Base-by-base conservation (phyloP, 768 basidiomycete genomes). In the Termitomyces sp. region DNA sequence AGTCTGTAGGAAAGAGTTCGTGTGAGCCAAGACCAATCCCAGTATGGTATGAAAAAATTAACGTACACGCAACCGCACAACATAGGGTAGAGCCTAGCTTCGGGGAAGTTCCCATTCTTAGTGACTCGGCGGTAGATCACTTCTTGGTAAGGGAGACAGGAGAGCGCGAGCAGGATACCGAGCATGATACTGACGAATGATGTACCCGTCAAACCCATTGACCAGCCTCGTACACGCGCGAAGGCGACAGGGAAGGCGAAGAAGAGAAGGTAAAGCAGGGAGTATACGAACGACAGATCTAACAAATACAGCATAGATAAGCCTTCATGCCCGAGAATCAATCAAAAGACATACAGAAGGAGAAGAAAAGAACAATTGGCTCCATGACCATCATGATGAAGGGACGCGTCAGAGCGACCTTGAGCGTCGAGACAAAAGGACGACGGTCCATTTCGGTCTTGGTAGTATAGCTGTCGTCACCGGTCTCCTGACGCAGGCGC, bases 251-350 rank as follows among this genome's bases (percentile, higher is more conserved):
- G 77, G 66, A 76, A 75, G 0, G 74, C 76, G 46, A 73, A 73
- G 67, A 78, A 77, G 35, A 76, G 62, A 11, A 76, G 64, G 61
- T 78, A 79, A 2, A 79, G 63, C 9, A 77, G 60, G 30, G 73
- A 70, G 62, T 76, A 79, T 3, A 78, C 65, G 59, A 80, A 74
- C 1, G 75, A 75, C 0, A 80, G 70, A 65, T 75, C 75, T 75
- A 39, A 14, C 5, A 6, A 12, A 35, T 14, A 14, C 4, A 17
- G 2, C 25, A 2, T 40, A 17, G 40, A 9, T 9, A 49, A 17
- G 23, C 5, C 23, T 39, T 28, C 17, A n/a, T 45, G 5, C 1
- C 3, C 25, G 17, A 44, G 14, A 34, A 30, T 19, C 0, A 19
- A 37, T 1, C 14, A 16, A n/a, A 39, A 7, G 12, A 52, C 56